Evolutionary conservation across 805 yeast genomes (phyloP).

Genomic region (Blastobotrys peoriensis): DNA sequence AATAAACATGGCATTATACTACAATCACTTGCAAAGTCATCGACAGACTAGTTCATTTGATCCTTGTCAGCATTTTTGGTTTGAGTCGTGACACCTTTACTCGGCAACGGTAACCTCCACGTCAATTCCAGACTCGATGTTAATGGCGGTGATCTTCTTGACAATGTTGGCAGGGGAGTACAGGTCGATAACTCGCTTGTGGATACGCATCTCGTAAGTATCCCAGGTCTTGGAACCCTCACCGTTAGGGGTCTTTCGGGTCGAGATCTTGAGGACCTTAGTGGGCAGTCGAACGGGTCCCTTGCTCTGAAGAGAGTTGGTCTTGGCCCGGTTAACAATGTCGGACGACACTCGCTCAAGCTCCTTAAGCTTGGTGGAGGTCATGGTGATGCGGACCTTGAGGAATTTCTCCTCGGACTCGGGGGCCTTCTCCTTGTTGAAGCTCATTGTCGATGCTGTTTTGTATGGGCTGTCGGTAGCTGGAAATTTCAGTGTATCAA

Average conservation of each 20-base stretch:
- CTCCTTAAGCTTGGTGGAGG: constrained; percentile 98
- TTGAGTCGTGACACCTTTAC: constrained; percentile 15
- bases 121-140: constrained; percentile 99
- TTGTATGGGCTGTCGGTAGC: constrained; percentile 4
- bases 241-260: constrained; percentile 99
- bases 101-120: constrained; percentile 44
- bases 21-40: constrained; percentile 1
- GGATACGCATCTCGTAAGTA: constrained; percentile 99
- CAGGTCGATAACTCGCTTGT: constrained; percentile 98
- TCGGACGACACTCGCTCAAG: constrained; percentile 86
- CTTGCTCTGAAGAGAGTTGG: constrained; percentile 79
- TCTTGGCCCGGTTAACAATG: constrained; percentile 83
- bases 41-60: constrained; percentile 3
- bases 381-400: constrained; percentile 98
- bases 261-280: constrained; percentile 93
- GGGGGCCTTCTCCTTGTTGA: constrained; percentile 66
- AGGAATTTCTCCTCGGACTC: constrained; percentile 79
- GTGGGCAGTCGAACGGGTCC: constrained; percentile 99
- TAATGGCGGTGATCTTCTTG: constrained; percentile 94
- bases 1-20: constrained; percentile 27
- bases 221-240: constrained; percentile 99
- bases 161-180: constrained; percentile 92
- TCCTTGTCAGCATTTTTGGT: constrained; percentile 6
- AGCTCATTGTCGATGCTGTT: constrained; percentile 29
- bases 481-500: not conserved